Evolutionary conservation across 2,329 filamentous ascomycete genomes (phyloP).

Genomic region (Exophiala aquamarina): DNA sequence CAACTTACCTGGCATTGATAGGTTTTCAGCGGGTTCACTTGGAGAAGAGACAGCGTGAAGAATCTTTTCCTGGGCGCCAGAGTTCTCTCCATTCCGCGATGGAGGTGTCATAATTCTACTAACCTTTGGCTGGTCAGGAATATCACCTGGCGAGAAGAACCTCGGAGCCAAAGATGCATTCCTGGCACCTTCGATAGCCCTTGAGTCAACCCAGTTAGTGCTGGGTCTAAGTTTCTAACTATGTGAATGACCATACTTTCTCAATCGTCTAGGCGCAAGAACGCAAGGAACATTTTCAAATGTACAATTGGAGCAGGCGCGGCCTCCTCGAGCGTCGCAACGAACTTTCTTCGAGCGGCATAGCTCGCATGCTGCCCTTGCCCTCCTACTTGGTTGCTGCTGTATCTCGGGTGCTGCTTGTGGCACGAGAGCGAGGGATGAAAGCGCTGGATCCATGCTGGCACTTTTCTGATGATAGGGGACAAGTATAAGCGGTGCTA

Average conservation of each 20-base stretch:
- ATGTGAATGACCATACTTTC: neutral
- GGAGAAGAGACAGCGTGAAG: neutral
- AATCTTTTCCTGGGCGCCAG: neutral
- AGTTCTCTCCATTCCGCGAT: neutral
- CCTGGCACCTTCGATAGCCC: neutral
- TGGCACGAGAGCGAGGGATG: neutral
- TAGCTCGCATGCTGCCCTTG: slow-evolving; percentile 8
- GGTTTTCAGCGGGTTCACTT: neutral
- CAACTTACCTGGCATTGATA: neutral
- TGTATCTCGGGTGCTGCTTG: neutral
- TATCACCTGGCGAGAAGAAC: neutral
- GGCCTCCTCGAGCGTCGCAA: slow-evolving; percentile 4
- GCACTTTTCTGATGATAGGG: no score
- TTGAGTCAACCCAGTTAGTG: neutral
- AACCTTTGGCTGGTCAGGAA: neutral
- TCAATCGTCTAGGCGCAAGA: slow-evolving; percentile 2
- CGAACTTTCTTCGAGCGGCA: slow-evolving; percentile 13
- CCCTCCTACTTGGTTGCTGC: neutral
- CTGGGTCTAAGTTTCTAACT: neutral
- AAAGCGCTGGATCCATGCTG: no score
- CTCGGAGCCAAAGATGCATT: neutral
- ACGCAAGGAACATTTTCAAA: slow-evolving; percentile 13
- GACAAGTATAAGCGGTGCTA: no score
- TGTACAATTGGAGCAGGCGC: slow-evolving; percentile 11
- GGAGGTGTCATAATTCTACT: no score